Base-by-base conservation (phyloP, 2,329 filamentous ascomycete species). In the Fusarium lateritium region DNA sequence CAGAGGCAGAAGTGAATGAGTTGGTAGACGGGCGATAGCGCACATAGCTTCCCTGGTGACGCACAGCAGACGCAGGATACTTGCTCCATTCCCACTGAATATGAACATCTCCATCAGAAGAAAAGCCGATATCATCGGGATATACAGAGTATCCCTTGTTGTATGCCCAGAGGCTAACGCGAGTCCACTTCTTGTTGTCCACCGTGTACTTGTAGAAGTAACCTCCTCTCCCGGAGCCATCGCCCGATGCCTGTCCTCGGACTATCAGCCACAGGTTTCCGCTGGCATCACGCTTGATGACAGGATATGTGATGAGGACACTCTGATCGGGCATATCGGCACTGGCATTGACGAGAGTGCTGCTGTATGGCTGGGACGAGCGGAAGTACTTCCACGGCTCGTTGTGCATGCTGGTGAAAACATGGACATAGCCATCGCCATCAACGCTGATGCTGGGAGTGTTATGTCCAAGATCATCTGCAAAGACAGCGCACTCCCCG, bases 371-470 rank as follows among this genome's bases (percentile, higher is more conserved):
- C 9, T 64, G 55, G 5, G 45, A 31, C 1, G 73, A 75, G 13
- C 73, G 66, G 38, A 69, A 75, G 55, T 75, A 75, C 31, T 67
- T 70, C 73, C 73, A 75, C 2, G 49, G 46, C 22, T 74, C 70
- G 7, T 75, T 74, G 56, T 75, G 73, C 73, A 75, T 75, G 62
- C 73, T 74, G 3, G 73, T 75, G 34, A 75, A 75, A 24, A 75
- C 66, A 38, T 75, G 73, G 3, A 74, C 73, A 17, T 64, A 73
- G 6, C 73, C 73, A n/a, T 75, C 58, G 4, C 72, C 70, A n/a
- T 63, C 60, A 5, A 63, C 58, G 9, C 42, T 43, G 36, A 63
- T 63, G 3, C 60, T 63, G 1, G 60, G 60, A 6, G 60, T 43
- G 14, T 74, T 75, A 34, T 75, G 73, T 4, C 73, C 70, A 7